Conservation (phyloP, 208 protist genomes). For the Trypanosoma congolense region DNA sequence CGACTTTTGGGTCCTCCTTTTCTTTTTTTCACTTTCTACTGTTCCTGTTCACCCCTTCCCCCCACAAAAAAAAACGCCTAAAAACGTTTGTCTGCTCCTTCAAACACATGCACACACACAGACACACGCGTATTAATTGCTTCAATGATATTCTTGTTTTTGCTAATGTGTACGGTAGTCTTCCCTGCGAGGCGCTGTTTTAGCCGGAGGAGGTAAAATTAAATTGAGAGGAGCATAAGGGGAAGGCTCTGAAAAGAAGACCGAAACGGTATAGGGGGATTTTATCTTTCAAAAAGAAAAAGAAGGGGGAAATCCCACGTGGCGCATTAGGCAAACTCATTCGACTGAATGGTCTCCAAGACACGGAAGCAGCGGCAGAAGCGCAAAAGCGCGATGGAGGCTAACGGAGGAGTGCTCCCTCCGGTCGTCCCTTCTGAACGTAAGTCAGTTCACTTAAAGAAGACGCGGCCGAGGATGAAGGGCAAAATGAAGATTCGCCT, state of each 20-base stretch:
- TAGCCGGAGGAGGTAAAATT: too few relatives aligned
- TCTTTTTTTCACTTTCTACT: constrained; percentile 2
- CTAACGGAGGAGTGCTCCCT: constrained; percentile 61
- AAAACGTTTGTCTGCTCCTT: background rate
- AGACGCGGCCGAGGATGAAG: constrained; percentile 86
- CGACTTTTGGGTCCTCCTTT: background rate
- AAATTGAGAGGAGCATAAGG: too few relatives aligned
- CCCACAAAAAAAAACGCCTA: background rate
- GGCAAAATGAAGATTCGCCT: constrained; percentile 88
- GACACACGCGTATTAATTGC: too few relatives aligned
- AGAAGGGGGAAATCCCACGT: background rate
- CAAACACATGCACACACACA: too few relatives aligned
- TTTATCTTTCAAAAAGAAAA: too few relatives aligned
- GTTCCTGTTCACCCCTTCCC: background rate
- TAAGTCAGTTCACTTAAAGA: constrained; percentile 86
- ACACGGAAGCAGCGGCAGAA: constrained; percentile 82
- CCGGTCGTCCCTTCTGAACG: constrained; percentile 51
- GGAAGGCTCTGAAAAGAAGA: too few relatives aligned
- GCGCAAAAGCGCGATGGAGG: constrained; percentile 56
- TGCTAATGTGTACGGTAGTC: background rate
- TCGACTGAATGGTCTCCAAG: constrained; percentile 80
- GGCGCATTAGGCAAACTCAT: constrained; percentile 1
- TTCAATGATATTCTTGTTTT: background rate
- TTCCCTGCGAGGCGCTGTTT: too few relatives aligned
- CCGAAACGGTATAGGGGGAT: too few relatives aligned